phyloP scores from a whole-genome alignment of 768 basidiomycete genomes.

The Termitomyces sp. region DNA sequence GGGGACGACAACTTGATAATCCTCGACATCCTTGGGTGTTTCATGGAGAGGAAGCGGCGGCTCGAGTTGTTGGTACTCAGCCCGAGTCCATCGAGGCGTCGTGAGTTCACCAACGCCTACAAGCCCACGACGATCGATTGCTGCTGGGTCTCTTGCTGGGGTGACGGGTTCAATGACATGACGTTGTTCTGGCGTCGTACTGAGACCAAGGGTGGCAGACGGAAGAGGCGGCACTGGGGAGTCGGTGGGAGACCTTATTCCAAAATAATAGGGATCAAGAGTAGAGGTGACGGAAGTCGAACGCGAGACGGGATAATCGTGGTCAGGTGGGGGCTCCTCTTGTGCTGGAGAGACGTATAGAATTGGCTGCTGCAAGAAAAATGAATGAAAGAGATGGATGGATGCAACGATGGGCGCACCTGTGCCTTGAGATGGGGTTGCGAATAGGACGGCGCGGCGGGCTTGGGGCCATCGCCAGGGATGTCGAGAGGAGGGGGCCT shows the following conservation, averaged over 20 bases:
- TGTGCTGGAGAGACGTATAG: conserved; percentile 41
- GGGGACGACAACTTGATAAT: conserved; percentile 41
- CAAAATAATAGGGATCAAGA: conserved; percentile 88
- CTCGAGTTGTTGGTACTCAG: conserved; percentile 39
- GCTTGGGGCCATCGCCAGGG: conserved; percentile 34
- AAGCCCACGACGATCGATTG: conserved; percentile 82
- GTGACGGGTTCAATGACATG: conserved; percentile 56
- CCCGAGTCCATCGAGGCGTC: conserved; percentile 89
- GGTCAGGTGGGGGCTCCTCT: conserved; percentile 40
- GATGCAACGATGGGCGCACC: conserved; percentile 28
- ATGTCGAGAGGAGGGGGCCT: conserved; percentile 54
- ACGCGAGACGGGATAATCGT: conserved; percentile 53
- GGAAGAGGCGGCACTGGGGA: conserved; percentile 60
- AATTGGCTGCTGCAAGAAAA: conserved; percentile 16
- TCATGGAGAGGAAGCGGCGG: conserved; percentile 26
- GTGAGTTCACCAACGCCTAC: conserved; percentile 95
- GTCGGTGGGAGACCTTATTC: conserved; percentile 64
- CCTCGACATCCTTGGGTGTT: conserved; percentile 30
- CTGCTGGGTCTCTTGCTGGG: conserved; percentile 72
- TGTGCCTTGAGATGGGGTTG: conserved; percentile 31
- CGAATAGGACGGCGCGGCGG: conserved; percentile 36
- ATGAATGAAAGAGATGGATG: conserved; percentile 20
- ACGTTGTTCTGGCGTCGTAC: conserved; percentile 63
- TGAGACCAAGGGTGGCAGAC: conserved; percentile 36
- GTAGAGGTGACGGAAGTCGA: conserved; percentile 77